A percentile compares a stretch with the other conserved stretches of the same genome.
Evolutionary conservation across 768 basidiomycete species (phyloP).

Genomic region (Boletus vinaceobasis): DNA sequence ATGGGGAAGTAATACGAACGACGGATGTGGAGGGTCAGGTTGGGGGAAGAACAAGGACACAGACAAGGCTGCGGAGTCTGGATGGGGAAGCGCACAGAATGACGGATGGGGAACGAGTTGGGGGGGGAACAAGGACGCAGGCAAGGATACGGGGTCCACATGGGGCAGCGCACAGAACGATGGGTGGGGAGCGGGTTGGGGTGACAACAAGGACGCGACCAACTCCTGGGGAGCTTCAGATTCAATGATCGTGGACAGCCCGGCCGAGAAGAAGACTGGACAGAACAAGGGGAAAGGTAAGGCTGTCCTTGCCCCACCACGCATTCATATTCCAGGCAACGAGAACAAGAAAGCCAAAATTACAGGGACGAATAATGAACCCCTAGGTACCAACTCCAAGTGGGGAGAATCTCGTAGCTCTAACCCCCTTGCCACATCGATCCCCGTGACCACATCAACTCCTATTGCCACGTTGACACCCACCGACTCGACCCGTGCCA

Average conservation of each 20-base stretch:
- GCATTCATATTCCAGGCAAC: slow-evolving; percentile 21
- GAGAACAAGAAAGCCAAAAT: slow-evolving; percentile 13
- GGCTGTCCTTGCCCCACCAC: slow-evolving; percentile 20
- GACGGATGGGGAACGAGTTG: slow-evolving; percentile 6
- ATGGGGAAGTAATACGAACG: slow-evolving; percentile 1
- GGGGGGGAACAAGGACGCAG: slow-evolving; percentile 1
- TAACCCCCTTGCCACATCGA: slow-evolving; percentile 2
- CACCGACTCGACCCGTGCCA: slow-evolving; percentile 15
- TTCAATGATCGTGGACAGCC: slow-evolving; percentile 10
- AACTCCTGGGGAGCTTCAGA: slow-evolving; percentile 3
- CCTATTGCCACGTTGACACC: slow-evolving; percentile 13
- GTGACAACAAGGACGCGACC: background rate
- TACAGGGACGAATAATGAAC: slow-evolving; percentile 25
- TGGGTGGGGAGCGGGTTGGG: slow-evolving; percentile 5
- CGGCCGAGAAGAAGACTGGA: background rate
- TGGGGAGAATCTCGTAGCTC: slow-evolving; percentile 11
- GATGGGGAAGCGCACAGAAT: background rate
- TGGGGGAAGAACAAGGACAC: background rate
- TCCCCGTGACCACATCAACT: slow-evolving; percentile 9
- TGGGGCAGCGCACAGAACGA: background rate
- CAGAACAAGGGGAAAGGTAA: slow-evolving; percentile 12
- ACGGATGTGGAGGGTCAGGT: background rate
- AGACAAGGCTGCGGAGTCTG: background rate
- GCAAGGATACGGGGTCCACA: background rate
- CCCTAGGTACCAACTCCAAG: slow-evolving; percentile 10